Percentiles rank a stretch among this genome's conserved stretches.
Conservation (phyloP, 2,329 filamentous ascomycete species). For the Coniella vitis region DNA sequence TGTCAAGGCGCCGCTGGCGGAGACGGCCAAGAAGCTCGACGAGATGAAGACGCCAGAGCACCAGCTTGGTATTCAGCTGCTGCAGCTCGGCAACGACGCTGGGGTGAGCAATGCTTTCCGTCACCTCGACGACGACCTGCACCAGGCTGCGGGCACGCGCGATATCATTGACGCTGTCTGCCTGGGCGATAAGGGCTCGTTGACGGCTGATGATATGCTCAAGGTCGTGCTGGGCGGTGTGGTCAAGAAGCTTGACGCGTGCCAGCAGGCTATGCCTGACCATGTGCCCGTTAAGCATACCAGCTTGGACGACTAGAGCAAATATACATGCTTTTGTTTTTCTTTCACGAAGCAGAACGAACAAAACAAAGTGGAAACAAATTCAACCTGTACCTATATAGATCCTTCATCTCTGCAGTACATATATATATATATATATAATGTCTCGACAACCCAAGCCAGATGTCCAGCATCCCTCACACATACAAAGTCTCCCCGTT, state of each 20-base stretch:
- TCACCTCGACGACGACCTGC: slow-evolving; percentile 18
- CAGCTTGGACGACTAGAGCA: slow-evolving; percentile 7
- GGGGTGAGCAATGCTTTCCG: slow-evolving; percentile 11
- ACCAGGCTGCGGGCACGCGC: slow-evolving; percentile 11
- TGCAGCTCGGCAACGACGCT: slow-evolving; percentile 15
- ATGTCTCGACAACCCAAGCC: background rate
- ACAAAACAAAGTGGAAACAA: too few relatives aligned
- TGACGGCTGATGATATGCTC: slow-evolving; percentile 15
- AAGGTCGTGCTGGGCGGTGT: slow-evolving; percentile 18
- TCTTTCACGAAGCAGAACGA: too few relatives aligned
- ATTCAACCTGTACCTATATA: background rate
- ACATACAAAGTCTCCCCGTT: too few relatives aligned
- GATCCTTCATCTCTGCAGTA: background rate
- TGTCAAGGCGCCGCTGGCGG: slow-evolving; percentile 12
- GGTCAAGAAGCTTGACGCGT: slow-evolving; percentile 17
- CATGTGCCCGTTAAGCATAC: slow-evolving; percentile 6
- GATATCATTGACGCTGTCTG: slow-evolving; percentile 16
- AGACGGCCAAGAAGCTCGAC: slow-evolving; percentile 15
- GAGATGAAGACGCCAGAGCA: slow-evolving; percentile 15
- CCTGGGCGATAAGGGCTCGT: slow-evolving; percentile 4
- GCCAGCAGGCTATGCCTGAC: slow-evolving; percentile 9
- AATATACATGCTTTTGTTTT: background rate
- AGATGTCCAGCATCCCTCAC: too few relatives aligned
- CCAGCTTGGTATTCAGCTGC: slow-evolving; percentile 18
- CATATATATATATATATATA: background rate